These are phyloP conservation scores for Ettlia oleoabundans DNA, from an alignment of 139 green algal species.

Conservation along the genomic window DNA sequence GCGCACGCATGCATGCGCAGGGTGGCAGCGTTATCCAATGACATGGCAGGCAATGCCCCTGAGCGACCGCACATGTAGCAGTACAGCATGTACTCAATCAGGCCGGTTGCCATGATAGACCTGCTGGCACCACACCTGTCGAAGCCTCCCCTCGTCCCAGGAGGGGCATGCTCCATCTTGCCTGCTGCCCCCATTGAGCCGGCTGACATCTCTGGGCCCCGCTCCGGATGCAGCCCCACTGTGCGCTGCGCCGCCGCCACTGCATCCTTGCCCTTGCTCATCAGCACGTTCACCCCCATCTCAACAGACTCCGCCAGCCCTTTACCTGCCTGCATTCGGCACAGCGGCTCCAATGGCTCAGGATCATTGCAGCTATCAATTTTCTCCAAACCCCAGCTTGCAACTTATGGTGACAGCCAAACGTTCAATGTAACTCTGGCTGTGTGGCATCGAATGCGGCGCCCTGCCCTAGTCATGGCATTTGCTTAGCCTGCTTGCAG, in stretches of 20 bases:
- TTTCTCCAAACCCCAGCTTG: not conserved
- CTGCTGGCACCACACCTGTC: not conserved
- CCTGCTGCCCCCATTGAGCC: constrained; percentile 34
- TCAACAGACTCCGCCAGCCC: constrained; percentile 27
- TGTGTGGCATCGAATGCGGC: no score
- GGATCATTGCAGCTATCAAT: no score
- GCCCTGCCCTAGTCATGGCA: no score
- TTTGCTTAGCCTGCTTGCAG: not conserved
- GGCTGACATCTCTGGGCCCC: constrained; percentile 16
- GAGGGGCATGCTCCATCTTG: constrained; percentile 39
- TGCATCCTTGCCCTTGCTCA: constrained; percentile 12
- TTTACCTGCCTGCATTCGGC: constrained; percentile 34
- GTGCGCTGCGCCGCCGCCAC: constrained; percentile 6
- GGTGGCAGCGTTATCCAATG: not conserved
- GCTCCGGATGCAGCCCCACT: not conserved
- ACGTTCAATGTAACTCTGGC: no score
- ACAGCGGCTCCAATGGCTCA: not conserved
- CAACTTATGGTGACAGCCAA: not conserved
- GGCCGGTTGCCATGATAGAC: no score
- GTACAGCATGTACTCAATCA: no score
- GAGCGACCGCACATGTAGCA: no score
- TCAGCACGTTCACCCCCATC: constrained; percentile 4
- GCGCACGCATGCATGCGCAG: not conserved
- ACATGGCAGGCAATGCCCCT: not conserved
- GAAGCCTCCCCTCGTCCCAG: not conserved